Evolutionary conservation across 345 rosid genomes (phyloP).

Genomic region (Aquilaria yunnanensis): DNA sequence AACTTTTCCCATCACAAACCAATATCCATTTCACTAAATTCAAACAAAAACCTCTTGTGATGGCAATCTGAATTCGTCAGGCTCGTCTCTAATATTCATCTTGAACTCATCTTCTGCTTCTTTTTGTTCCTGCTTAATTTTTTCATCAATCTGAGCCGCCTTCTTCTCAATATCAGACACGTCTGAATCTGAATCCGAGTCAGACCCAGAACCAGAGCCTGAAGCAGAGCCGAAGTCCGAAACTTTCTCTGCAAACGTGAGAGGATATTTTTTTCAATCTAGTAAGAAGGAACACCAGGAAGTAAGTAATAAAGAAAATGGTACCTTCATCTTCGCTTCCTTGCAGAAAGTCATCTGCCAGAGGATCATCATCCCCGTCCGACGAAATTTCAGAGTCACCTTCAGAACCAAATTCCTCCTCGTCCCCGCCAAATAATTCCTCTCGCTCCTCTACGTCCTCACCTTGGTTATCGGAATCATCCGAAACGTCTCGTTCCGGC

Average conservation of each 20-base stretch:
- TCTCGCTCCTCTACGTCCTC: slow-evolving; percentile 31
- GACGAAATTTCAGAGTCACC: slow-evolving; percentile 44
- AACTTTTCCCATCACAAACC: slow-evolving; percentile 3
- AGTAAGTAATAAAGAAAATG: not conserved
- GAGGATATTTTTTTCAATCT: not conserved
- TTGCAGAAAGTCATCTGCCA: slow-evolving; percentile 55
- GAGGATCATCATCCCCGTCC: slow-evolving; percentile 53
- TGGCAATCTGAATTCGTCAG: slow-evolving; percentile 80
- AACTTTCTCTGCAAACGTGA: slow-evolving; percentile 27
- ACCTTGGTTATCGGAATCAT: slow-evolving; percentile 35
- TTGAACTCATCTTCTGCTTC: slow-evolving; percentile 56
- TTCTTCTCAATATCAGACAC: slow-evolving; percentile 41
- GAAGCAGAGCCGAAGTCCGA: slow-evolving; percentile 23
- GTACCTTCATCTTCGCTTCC: slow-evolving; percentile 51
- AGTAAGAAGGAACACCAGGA: not conserved
- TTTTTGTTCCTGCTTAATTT: slow-evolving; percentile 30
- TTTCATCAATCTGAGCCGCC: slow-evolving; percentile 47
- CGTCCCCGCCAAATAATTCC: slow-evolving; percentile 27
- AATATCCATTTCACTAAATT: slow-evolving; percentile 1
- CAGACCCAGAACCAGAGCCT: slow-evolving; percentile 24
- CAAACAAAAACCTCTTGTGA: slow-evolving; percentile 51
- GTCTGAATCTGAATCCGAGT: slow-evolving; percentile 52
- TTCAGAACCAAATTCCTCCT: slow-evolving; percentile 31
- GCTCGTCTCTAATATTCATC: slow-evolving; percentile 49
- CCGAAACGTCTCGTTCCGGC: slow-evolving; percentile 25